Evolutionary conservation across 257 asterid species (phyloP), one percentile per base, ranked within the genome.

Genomic region (Nicotiana paniculata): DNA sequence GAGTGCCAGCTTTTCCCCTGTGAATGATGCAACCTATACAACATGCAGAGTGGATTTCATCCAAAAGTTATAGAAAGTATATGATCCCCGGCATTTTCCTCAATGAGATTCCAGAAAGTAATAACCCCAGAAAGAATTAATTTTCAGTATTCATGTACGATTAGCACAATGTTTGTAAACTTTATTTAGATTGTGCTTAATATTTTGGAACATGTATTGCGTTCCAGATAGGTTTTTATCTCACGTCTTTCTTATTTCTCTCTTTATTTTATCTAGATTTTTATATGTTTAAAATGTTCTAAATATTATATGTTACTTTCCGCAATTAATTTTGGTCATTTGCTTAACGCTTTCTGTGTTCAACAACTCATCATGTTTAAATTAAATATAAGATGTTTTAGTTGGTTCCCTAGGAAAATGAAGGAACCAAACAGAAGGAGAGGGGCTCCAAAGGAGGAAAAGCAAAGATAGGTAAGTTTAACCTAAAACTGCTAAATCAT

Each of bases 11-110:
- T 89, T 90, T 80, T 93, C 97, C 62, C 97, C 94, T 4, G 95
- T 93, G 62, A 89, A 93, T 16, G 97, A 93, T 51, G 96, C 96
- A 74, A 93, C 95, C 95, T 92, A 84, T 63, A 84, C 57, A 24
- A 28, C 37, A 74, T 28, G 16, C 26, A 39, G 21, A 28, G 16
- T 53, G 18, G 37, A 59, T 33, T 58, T 57, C 67, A 64, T n/a
- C 32, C 5, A 77, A 62, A 17, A 39, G 7, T 11, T 54, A 82
- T 7, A 6, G 4, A 6, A 58, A 58, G 26, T 2, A n/a, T 58
- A 9, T 18, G 7, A 58, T 6, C 64, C 3, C 64, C 4, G 12
- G 4, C 64, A 58, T 58, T 58, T 58, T 6, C 3, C 4, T 18
- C 7, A 3, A 18, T 58, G 64, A 18, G 11, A 21, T 64, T 33